A percentile compares a stretch with the other conserved stretches of the same genome.
Conservation (phyloP, 2,329 filamentous ascomycete species). For the Sclerotinia subarctica region DNA sequence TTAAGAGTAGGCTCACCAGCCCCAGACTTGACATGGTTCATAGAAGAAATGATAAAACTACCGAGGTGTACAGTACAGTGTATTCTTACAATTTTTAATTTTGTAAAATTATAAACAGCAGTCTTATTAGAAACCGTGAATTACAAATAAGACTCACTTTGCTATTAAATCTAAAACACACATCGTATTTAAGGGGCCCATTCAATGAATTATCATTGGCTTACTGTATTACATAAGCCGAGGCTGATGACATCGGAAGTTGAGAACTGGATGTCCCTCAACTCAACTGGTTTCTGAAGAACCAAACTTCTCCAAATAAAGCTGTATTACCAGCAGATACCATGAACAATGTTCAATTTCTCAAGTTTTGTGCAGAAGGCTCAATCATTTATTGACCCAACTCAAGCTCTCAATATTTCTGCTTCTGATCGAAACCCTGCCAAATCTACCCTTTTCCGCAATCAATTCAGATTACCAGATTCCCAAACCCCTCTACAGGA, state of each 20-base stretch:
- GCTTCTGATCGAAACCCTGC: constrained; percentile 78
- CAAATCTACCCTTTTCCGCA: constrained; percentile 89
- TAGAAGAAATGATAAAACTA: no score
- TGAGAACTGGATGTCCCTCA: constrained; percentile 22
- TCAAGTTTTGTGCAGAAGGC: constrained; percentile 91
- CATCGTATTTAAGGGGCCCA: constrained; percentile 16
- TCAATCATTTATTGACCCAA: constrained; percentile 90
- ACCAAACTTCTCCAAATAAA: constrained; percentile 10
- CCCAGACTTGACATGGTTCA: no score
- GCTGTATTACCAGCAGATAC: constrained; percentile 30
- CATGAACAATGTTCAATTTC: constrained; percentile 57
- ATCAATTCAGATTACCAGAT: constrained; percentile 91
- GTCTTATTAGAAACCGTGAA: not conserved
- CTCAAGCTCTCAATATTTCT: constrained; percentile 69
- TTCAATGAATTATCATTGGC: constrained; percentile 2
- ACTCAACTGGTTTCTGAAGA: constrained; percentile 8
- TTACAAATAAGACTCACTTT: not conserved
- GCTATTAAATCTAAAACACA: constrained; percentile 12
- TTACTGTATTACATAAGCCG: constrained; percentile 9
- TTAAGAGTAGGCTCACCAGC: no score
- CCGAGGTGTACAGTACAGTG: not conserved
- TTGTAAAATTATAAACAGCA: not conserved
- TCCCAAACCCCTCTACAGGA: constrained; percentile 92
- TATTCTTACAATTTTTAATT: not conserved
- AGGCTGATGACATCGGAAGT: constrained; percentile 20